Conservation (phyloP, 225 moss, liverwort and hornwort genomes). For the Neckera pumila region DNA sequence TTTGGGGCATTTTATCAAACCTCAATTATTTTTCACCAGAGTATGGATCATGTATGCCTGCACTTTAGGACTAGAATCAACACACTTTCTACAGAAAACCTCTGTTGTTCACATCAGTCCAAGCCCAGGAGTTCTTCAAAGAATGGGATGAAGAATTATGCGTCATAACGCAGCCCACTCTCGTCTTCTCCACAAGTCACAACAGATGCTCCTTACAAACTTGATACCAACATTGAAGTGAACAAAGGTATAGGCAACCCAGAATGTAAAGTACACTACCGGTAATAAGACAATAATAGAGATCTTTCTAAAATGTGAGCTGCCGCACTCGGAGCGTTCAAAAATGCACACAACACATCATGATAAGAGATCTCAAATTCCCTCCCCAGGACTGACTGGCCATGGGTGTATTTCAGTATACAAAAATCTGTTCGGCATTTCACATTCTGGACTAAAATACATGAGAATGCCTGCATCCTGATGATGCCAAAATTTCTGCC, state of each 20-base stretch:
- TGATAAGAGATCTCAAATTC: not conserved
- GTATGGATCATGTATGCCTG: not conserved
- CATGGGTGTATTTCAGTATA: not conserved
- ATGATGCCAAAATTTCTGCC: not conserved
- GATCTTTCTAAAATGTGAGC: not conserved
- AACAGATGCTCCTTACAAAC: not conserved
- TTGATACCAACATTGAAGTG: not conserved
- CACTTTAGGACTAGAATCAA: not conserved
- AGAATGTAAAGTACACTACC: too few relatives aligned
- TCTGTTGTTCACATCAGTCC: not conserved
- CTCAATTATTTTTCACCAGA: not conserved
- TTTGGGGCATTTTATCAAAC: not conserved
- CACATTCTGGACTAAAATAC: not conserved
- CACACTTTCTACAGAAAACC: not conserved
- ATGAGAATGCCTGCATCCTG: not conserved
- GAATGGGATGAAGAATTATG: not conserved
- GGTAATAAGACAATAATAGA: too few relatives aligned
- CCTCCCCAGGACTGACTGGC: not conserved
- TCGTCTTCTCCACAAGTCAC: not conserved
- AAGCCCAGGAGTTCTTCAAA: not conserved
- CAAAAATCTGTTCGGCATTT: not conserved
- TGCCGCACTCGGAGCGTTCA: not conserved
- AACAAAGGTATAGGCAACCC: not conserved
- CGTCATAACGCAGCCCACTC: not conserved
- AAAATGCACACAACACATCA: not conserved